Evolutionary conservation across 176 grass and related monocot genomes (phyloP).

Genomic region (Areca catechu): DNA sequence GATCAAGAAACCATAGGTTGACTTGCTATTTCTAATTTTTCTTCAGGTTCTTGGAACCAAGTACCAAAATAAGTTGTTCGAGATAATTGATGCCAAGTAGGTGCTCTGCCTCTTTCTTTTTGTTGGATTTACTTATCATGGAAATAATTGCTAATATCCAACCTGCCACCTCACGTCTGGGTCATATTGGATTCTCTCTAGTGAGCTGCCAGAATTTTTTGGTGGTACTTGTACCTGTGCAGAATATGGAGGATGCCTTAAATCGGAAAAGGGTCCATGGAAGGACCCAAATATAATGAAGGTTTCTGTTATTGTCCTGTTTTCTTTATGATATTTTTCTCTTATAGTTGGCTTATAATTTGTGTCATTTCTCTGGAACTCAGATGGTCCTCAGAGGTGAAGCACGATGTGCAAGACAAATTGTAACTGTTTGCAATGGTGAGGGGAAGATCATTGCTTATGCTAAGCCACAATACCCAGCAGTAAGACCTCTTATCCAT

Average conservation of each 20-base stretch:
- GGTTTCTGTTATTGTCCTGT: neutral
- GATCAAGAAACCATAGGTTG: neutral
- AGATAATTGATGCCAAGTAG: constrained; percentile 10
- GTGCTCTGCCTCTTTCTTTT: constrained; percentile 1
- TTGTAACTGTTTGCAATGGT: constrained; percentile 9
- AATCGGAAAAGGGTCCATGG: constrained; percentile 16
- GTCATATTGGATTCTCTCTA: neutral
- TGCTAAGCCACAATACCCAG: constrained; percentile 8
- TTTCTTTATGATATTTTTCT: neutral
- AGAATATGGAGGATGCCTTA: constrained; percentile 6
- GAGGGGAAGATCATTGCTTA: constrained; percentile 13
- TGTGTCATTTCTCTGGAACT: neutral
- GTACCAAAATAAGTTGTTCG: constrained; percentile 11
- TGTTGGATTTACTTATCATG: neutral
- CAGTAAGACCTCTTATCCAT: constrained; percentile 1
- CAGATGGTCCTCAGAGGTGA: constrained; percentile 15
- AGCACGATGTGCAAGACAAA: constrained; percentile 8
- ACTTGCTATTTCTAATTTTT: neutral
- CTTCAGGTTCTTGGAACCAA: constrained; percentile 9
- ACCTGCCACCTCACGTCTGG: neutral
- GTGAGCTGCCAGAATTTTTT: constrained; percentile 10
- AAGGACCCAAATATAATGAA: constrained; percentile 15
- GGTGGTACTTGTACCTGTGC: constrained; percentile 13
- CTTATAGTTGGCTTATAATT: neutral
- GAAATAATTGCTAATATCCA: neutral